Evolutionary conservation across 2,329 filamentous ascomycete genomes (phyloP).

Genomic region (Colletotrichum sp.): DNA sequence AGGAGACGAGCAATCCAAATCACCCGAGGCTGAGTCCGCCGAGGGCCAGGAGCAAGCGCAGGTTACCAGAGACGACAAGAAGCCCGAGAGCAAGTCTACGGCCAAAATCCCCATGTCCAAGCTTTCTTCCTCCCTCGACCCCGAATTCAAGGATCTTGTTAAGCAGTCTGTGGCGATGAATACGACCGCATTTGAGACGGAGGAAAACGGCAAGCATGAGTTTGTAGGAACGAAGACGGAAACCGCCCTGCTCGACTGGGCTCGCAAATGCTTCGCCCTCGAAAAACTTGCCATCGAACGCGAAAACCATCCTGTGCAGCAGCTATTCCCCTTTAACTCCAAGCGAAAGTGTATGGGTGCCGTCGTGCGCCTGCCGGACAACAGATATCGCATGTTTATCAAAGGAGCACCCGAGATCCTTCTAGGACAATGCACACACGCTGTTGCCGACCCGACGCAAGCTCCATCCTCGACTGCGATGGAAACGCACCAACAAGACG

Average conservation of each 20-base stretch:
- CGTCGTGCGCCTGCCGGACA: conserved; percentile 30
- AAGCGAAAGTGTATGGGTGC: conserved; percentile 58
- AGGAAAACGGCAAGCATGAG: conserved; percentile 41
- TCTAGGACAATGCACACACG: conserved; percentile 45
- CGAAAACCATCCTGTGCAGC: conserved; percentile 47
- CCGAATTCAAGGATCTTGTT: conserved; percentile 39
- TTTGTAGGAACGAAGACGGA: conserved; percentile 63
- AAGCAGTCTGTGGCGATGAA: conserved; percentile 49
- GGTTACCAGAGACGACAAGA: background rate
- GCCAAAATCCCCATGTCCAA: conserved; percentile 3
- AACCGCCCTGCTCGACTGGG: conserved; percentile 51
- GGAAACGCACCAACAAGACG: conserved; percentile 29
- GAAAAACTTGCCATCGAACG: conserved; percentile 50
- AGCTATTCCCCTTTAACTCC: conserved; percentile 56
- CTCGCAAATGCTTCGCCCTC: conserved; percentile 37
- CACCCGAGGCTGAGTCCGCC: background rate
- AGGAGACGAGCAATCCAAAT: conserved; percentile 23
- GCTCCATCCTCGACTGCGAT: conserved; percentile 33
- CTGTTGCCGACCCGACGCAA: conserved; percentile 49
- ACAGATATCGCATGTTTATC: conserved; percentile 50
- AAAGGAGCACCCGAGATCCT: conserved; percentile 62
- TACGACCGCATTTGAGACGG: conserved; percentile 60
- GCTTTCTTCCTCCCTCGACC: conserved; percentile 30
- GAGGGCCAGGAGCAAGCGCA: background rate
- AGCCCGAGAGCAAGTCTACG: background rate